Base-by-base conservation (phyloP, 2,329 filamentous ascomycete species). In the Cladosporium sp. region DNA sequence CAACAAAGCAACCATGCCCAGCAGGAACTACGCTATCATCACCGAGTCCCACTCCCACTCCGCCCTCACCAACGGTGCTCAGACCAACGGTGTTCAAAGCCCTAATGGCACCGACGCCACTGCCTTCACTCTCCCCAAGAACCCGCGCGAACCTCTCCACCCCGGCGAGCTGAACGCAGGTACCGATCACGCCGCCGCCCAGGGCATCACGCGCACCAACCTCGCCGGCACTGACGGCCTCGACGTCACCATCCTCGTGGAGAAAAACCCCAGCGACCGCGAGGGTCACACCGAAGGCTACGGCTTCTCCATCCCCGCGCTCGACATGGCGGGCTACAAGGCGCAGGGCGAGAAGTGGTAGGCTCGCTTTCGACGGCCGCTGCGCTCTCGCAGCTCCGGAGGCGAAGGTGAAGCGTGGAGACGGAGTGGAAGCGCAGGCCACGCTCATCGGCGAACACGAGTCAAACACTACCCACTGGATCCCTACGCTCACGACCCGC, bases 1-100 rank as follows among this genome's bases (percentile, higher is more conserved):
- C 74, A 97, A 97, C 78, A 86, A 91, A 69, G 91, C 92, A 68
- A 97, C 93, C 12, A 97, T 97, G 87, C 87, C 87, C 1, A 86
- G 83, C 60, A 81, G 87, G 63, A 89, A 89, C 76, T 89, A 86
- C 73, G 87, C 87, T 65, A 86, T 86, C 74, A 85, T 89, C 75
- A 83, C 83, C 53, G 86, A 89, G 71, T 81, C 79, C 16, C 74
- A 77, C 67, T 72, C 60, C 55, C 76, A 67, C 67, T 70, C 12
- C 57, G 78, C 53, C 67, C n/a, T 46, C n/a, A 46, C 40, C 40
- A 70, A 33, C 11, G 52, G 67, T 1, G 69, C 71, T 5, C 62
- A 69, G 66, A 69, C 18, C 50, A 56, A 67, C 10, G 66, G 69
- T n/a, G 60, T 62, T 40, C 66, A 66, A 62, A 68, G 67, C 65